These are phyloP conservation scores for Kwoniella heveanensis DNA, from an alignment of 768 basidiomycete species.

Conservation along the genomic window DNA sequence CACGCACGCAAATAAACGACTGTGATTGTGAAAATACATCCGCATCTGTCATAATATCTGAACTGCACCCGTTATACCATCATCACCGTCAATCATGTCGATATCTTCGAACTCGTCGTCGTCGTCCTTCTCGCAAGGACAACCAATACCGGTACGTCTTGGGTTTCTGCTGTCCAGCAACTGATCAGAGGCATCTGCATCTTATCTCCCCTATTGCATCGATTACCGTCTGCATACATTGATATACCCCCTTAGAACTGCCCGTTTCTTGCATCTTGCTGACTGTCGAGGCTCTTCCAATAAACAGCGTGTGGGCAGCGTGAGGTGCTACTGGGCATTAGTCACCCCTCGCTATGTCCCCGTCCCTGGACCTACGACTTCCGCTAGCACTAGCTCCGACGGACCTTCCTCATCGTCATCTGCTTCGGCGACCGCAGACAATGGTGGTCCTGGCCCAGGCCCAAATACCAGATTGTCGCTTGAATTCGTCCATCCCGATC, in stretches of 20 bases:
- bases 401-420: neutral
- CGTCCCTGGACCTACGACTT: neutral
- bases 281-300: too few relatives aligned
- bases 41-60: neutral
- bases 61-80: too few relatives aligned
- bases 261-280: too few relatives aligned
- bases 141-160: constrained; percentile 1
- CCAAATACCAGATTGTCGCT: constrained; percentile 42
- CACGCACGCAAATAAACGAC: too few relatives aligned
- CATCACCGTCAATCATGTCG: constrained; percentile 2
- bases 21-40: neutral
- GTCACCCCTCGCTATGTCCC: constrained; percentile 31
- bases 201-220: too few relatives aligned
- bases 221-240: too few relatives aligned
- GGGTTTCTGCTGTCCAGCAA: too few relatives aligned
- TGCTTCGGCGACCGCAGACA: neutral
- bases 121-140: neutral
- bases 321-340: constrained; percentile 53
- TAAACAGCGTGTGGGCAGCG: constrained; percentile 29
- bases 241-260: too few relatives aligned
- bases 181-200: too few relatives aligned
- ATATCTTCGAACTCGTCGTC: constrained; percentile 8
- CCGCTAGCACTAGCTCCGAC: neutral
- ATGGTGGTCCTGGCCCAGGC: constrained; percentile 11
- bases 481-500: constrained; percentile 54